phyloP scores from a whole-genome alignment of 257 asterid species.

The Eucommia ulmoides region DNA sequence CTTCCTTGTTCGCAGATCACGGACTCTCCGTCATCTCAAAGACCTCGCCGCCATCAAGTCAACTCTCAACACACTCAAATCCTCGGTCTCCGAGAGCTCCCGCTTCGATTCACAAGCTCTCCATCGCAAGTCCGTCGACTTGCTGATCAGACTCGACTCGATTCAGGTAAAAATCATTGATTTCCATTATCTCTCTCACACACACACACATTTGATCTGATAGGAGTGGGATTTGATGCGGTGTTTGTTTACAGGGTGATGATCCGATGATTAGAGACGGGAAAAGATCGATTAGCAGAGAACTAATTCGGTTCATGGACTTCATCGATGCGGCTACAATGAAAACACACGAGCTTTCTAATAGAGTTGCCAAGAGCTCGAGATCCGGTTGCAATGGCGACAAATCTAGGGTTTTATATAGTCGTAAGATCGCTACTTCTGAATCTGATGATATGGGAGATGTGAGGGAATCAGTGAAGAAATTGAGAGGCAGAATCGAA shows the following conservation, averaged over 20 bases:
- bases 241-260: slow-evolving; percentile 38
- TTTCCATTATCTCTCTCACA: no score
- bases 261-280: slow-evolving; percentile 87
- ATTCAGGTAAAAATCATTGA: slow-evolving; percentile 72
- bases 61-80: slow-evolving; percentile 36
- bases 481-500: slow-evolving; percentile 25
- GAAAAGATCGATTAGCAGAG: slow-evolving; percentile 39
- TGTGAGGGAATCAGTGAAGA: slow-evolving; percentile 18
- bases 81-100: slow-evolving; percentile 24
- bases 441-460: slow-evolving; percentile 9
- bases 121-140: slow-evolving; percentile 26
- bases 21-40: slow-evolving; percentile 71
- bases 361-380: slow-evolving; percentile 24
- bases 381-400: slow-evolving; percentile 15
- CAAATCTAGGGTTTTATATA: slow-evolving; percentile 18
- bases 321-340: slow-evolving; percentile 29
- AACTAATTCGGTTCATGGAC: slow-evolving; percentile 43
- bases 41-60: slow-evolving; percentile 62
- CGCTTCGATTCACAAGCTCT: slow-evolving; percentile 29
- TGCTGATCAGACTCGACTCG: slow-evolving; percentile 49
- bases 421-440: slow-evolving; percentile 10
- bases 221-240: no score
- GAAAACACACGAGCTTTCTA: slow-evolving; percentile 21
- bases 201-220: no score
- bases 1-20: slow-evolving; percentile 69